Evolutionary conservation across 495 filamentous ascomycete species (phyloP).

Genomic region (Umbilicaria muhlenbergii): DNA sequence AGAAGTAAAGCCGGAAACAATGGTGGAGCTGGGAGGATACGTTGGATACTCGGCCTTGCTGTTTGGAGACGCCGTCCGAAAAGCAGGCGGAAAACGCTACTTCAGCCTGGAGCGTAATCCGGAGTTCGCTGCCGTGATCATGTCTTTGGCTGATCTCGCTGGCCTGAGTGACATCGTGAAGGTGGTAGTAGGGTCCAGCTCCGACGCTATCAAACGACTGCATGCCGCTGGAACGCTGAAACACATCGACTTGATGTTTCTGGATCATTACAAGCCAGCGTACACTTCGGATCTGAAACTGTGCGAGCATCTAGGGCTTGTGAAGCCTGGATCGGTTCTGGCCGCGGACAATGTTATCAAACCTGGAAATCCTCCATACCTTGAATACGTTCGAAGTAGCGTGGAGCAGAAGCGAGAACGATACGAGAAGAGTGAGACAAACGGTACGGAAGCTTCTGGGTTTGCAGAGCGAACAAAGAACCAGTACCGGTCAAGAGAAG

Average conservation of each 20-base stretch:
- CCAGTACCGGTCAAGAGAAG: constrained; percentile 23
- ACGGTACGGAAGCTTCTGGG: constrained; percentile 16
- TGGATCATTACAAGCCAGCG: constrained; percentile 55
- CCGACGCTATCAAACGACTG: constrained; percentile 36
- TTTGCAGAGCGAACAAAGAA: constrained; percentile 19
- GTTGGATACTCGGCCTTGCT: constrained; percentile 61
- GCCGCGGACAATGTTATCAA: constrained; percentile 58
- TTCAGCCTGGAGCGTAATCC: constrained; percentile 51
- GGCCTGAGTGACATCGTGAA: constrained; percentile 49
- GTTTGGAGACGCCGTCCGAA: constrained; percentile 42
- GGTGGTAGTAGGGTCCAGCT: constrained; percentile 46
- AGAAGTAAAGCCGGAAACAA: constrained; percentile 44
- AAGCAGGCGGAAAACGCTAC: constrained; percentile 35
- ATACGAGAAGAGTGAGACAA: constrained; percentile 18
- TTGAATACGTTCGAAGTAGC: constrained; percentile 44
- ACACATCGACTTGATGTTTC: constrained; percentile 46
- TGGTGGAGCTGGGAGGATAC: constrained; percentile 74
- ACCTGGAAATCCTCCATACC: constrained; percentile 53
- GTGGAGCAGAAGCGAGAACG: constrained; percentile 30
- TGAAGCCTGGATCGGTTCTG: constrained; percentile 39
- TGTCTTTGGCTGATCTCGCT: constrained; percentile 44
- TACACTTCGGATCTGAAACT: constrained; percentile 53
- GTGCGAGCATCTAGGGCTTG: constrained; percentile 44
- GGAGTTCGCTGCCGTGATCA: constrained; percentile 47
- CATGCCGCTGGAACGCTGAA: constrained; percentile 27